Evolutionary conservation across 1,284 basidiomycete species (phyloP), one percentile per base, ranked within the genome.

Genomic region (Tetrapyrgos nigripes): DNA sequence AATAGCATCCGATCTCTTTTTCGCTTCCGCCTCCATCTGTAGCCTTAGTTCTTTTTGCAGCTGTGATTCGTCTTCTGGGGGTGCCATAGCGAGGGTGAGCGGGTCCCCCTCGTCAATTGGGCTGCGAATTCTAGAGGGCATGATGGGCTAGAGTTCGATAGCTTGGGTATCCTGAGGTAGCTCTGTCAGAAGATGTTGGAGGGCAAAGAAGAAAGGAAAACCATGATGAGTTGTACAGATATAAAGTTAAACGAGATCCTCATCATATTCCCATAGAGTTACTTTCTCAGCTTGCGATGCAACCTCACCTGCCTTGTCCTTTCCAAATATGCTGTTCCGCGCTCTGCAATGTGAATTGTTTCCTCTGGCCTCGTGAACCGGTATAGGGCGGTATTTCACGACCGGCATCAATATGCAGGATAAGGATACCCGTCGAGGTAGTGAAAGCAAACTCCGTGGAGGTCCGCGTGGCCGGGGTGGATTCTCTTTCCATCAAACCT

Each of bases 1-100:
- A 62, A 92, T 92, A 45, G 76, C 75, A 68, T 89, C 87, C 1
- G 89, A 91, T 43, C 86, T 71, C 17, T 76, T 76, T 68, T 86
- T 85, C 8, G 87, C 89, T 61, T 84, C 82, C 26, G 73, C 76
- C 68, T 92, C 90, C 13, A 76, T 76, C 10, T 72, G 70, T 24
- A 89, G 60, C 8, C 90, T 79, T 1, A 66, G 73, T 44, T 80
- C 75, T 4, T 83, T 77, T 59, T 89, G 79, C 21, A 73, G 74
- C 2, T 71, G 65, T 0, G 85, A 79, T 74, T 92, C 91, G 66
- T 83, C 76, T 5, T 77, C 72, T 0, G 88, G 86, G 0, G 89
- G 89, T 0, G 80, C 81, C 3, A 86, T 62, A 5, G 71, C 69
- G 33, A 68, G 70, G 1, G 82, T 74, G 40, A 91, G 78, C 3